phyloP scores from a whole-genome alignment of 768 basidiomycete genomes.

The Agrocybe pediades region DNA sequence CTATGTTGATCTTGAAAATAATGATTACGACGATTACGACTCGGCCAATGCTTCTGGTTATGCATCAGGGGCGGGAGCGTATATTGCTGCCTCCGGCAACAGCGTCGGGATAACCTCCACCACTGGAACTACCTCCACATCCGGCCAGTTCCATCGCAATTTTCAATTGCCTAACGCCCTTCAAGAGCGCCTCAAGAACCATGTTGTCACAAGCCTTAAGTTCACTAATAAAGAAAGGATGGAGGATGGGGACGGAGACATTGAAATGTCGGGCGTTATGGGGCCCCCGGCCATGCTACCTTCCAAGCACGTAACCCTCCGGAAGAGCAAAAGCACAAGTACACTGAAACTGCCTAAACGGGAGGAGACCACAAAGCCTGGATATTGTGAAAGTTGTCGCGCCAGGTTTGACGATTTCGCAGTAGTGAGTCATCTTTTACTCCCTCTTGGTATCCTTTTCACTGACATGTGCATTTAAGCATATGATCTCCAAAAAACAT shows the following conservation, averaged over 20 bases:
- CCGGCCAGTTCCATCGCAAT: slow-evolving; percentile 46
- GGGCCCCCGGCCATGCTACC: slow-evolving; percentile 69
- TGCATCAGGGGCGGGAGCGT: neutral
- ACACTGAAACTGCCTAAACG: slow-evolving; percentile 74
- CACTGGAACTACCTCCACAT: slow-evolving; percentile 80
- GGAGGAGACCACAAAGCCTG: slow-evolving; percentile 88
- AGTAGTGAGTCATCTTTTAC: slow-evolving; percentile 48
- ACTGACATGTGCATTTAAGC: slow-evolving; percentile 44
- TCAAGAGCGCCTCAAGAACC: slow-evolving; percentile 57
- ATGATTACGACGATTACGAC: slow-evolving; percentile 46
- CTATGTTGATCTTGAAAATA: slow-evolving; percentile 35
- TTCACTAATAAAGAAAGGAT: slow-evolving; percentile 30
- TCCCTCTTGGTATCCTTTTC: slow-evolving; percentile 1
- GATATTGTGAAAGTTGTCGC: slow-evolving; percentile 97
- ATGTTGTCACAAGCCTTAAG: slow-evolving; percentile 70
- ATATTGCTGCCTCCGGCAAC: slow-evolving; percentile 92
- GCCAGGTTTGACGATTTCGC: slow-evolving; percentile 88
- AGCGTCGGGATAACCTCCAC: slow-evolving; percentile 91
- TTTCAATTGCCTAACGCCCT: slow-evolving; percentile 55
- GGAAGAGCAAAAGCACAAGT: slow-evolving; percentile 82
- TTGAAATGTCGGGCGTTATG: slow-evolving; percentile 48
- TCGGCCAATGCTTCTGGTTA: slow-evolving; percentile 72
- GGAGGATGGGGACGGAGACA: slow-evolving; percentile 1
- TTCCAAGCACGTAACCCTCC: slow-evolving; percentile 50
- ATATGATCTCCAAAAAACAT: slow-evolving; percentile 72